These are phyloP conservation scores for Fusarium globosum DNA, from an alignment of 2,329 filamentous ascomycete genomes.

Conservation along the genomic window DNA sequence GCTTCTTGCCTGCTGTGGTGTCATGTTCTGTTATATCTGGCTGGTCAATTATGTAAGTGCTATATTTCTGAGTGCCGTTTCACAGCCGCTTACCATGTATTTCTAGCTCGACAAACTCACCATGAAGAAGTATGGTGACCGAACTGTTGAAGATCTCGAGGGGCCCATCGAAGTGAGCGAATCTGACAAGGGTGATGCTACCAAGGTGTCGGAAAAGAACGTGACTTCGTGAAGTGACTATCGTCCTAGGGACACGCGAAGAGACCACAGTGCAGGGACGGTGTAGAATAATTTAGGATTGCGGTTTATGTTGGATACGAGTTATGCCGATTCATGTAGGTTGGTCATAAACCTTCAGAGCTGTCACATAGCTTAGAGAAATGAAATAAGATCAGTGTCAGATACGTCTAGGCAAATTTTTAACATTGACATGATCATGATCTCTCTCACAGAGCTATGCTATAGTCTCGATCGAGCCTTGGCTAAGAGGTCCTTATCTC, in stretches of 20 bases:
- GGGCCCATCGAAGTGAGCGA: background rate
- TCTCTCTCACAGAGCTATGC: background rate
- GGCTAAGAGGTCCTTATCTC: no score
- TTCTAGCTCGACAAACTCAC: constrained; percentile 10
- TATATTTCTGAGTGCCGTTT: accelerated
- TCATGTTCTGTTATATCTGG: constrained; percentile 38
- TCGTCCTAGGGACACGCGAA: background rate
- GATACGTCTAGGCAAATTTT: background rate
- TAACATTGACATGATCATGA: background rate
- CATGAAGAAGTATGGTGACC: constrained; percentile 3
- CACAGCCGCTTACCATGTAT: background rate
- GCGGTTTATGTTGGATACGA: accelerated
- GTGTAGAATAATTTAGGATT: accelerated
- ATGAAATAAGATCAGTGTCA: background rate
- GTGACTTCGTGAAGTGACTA: background rate
- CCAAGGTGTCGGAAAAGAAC: background rate
- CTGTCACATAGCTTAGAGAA: background rate
- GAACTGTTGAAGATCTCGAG: background rate
- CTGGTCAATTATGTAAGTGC: constrained; percentile 21
- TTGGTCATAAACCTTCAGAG: background rate
- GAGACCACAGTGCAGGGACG: no score
- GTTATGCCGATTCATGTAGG: background rate
- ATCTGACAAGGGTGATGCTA: background rate
- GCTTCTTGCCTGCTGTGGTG: constrained; percentile 27
- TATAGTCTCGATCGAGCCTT: background rate